Conservation (phyloP, 2,329 filamentous ascomycete genomes). For the Penicillium thymicola region DNA sequence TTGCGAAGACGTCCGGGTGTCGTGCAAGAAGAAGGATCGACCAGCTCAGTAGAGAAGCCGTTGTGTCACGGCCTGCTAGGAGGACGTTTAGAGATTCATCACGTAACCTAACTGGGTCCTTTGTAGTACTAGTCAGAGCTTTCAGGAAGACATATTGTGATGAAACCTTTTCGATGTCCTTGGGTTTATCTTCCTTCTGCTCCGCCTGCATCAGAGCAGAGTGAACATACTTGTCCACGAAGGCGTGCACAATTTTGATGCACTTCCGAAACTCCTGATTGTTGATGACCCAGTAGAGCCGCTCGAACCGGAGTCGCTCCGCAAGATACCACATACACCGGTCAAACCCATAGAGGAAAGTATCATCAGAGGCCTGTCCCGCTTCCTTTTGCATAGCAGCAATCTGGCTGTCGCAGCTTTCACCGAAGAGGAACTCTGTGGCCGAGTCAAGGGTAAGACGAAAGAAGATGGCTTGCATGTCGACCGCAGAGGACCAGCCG, state of each 20-base stretch:
- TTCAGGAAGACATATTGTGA: slow-evolving; percentile 1
- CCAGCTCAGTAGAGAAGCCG: slow-evolving; percentile 72
- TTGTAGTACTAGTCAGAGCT: not conserved
- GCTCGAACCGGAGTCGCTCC: slow-evolving; percentile 2
- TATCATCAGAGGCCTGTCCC: not conserved
- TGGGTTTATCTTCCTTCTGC: not conserved
- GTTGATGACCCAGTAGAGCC: not conserved
- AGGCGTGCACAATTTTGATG: not conserved
- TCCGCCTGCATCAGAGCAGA: not conserved
- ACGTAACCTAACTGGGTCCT: slow-evolving; percentile 35
- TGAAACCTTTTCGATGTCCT: not conserved
- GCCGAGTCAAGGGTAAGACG: slow-evolving; percentile 65
- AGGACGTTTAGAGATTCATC: slow-evolving; percentile 76
- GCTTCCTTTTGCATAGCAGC: not conserved
- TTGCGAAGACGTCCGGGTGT: slow-evolving; percentile 62
- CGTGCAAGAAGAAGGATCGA: slow-evolving; percentile 70
- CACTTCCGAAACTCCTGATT: not conserved
- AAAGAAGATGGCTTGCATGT: slow-evolving; percentile 63
- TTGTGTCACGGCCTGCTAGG: slow-evolving; percentile 73
- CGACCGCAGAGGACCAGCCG: slow-evolving; percentile 49
- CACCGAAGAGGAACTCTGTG: slow-evolving; percentile 65
- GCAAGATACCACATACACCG: not conserved
- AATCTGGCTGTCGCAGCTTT: slow-evolving; percentile 21
- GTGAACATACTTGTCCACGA: not conserved
- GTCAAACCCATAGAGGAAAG: slow-evolving; percentile 2